Percentiles rank a stretch among this genome's conserved stretches.
These are phyloP conservation scores for sunflower (Helianthus annuus) DNA, from an alignment of 129 eudicot species.

Conservation along the genomic window HanXRQr2.0-SUNRISE NC_035438.2:4444449-4444948, in stretches of 20 bases:
- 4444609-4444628: constrained; percentile 83
- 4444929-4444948: constrained; percentile 62
- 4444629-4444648: constrained; percentile 80
- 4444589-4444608: constrained; percentile 78
- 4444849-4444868: neutral
- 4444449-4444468: constrained; percentile 65
- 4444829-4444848: too few species aligned
- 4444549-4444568: neutral
- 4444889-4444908: constrained; percentile 59
- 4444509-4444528: neutral
- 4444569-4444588: constrained; percentile 66
- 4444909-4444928: constrained; percentile 84
- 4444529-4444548: neutral
- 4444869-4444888: neutral
- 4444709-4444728: constrained; percentile 56
- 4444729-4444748: constrained; percentile 48
- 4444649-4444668: constrained; percentile 16
- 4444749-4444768: constrained; percentile 69
- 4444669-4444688: neutral
- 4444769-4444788: constrained; percentile 75
- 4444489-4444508: constrained; percentile 35
- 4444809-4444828: constrained; percentile 48
- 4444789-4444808: constrained; percentile 50
- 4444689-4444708: neutral
- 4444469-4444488: constrained; percentile 70